Percentiles rank a stretch among this genome's conserved stretches.
Conservation (phyloP, 2,329 filamentous ascomycete genomes). For the Tolypocladium inflatum region DNA sequence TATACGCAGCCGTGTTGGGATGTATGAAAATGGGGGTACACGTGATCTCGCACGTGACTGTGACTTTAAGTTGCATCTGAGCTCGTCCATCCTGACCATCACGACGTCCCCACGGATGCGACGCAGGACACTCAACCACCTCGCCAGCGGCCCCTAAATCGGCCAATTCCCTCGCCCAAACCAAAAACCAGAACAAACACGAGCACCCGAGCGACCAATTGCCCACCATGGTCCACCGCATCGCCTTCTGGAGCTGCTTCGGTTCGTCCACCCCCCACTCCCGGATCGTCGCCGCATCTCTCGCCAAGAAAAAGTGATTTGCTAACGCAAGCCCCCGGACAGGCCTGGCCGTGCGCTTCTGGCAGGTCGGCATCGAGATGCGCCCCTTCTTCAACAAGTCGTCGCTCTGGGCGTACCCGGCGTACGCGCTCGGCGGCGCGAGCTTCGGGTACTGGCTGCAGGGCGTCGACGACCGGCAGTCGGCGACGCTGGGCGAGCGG, state of each 20-base stretch:
- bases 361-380: slow-evolving; percentile 98
- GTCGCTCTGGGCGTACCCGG: slow-evolving; percentile 83
- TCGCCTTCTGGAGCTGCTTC: slow-evolving; percentile 84
- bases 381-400: slow-evolving; percentile 81
- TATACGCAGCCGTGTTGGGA: no score
- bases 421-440: slow-evolving; percentile 76
- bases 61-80: neutral
- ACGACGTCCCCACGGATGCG: slow-evolving; percentile 12
- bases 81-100: slow-evolving; percentile 12
- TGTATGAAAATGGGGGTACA: neutral
- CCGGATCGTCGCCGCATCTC: neutral
- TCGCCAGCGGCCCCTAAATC: slow-evolving; percentile 8
- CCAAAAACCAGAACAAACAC: slow-evolving; percentile 3
- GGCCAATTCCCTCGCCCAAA: slow-evolving; percentile 9
- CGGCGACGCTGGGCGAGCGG: slow-evolving; percentile 65
- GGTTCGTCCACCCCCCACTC: slow-evolving; percentile 47
- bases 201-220: slow-evolving; percentile 14
- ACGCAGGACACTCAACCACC: slow-evolving; percentile 4
- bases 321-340: slow-evolving; percentile 1
- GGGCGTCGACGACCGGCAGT: slow-evolving; percentile 78
- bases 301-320: neutral
- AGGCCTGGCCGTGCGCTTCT: slow-evolving; percentile 89
- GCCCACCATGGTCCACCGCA: slow-evolving; percentile 48
- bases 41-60: slow-evolving; percentile 5
- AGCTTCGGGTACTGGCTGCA: slow-evolving; percentile 97